Percentiles rank a stretch among this genome's conserved stretches.
phyloP scores from a whole-genome alignment of 805 yeast species.

The Kregervanrija pseudodelftensis region DNA sequence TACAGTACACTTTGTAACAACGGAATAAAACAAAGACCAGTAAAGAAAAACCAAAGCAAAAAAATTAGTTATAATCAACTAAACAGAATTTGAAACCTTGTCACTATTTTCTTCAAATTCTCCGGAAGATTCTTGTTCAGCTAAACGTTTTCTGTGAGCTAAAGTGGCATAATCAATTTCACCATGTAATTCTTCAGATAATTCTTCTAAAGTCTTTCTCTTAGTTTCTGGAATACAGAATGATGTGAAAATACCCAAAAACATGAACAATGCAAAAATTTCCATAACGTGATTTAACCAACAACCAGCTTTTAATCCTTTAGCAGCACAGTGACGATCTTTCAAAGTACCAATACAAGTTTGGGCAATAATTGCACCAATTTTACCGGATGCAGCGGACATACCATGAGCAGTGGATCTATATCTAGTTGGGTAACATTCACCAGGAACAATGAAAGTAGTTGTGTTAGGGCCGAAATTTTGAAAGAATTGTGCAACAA shows the following conservation, averaged over 20 bases:
- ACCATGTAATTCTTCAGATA: constrained; percentile 75
- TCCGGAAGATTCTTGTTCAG: too few relatives aligned
- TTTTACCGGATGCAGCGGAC: constrained; percentile 87
- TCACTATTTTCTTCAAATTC: too few relatives aligned
- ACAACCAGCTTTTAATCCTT: constrained; percentile 48
- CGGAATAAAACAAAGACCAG: too few relatives aligned
- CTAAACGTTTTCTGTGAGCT: too few relatives aligned
- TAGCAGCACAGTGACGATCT: constrained; percentile 66
- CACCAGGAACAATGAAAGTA: constrained; percentile 88
- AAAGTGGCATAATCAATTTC: constrained; percentile 43
- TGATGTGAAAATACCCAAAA: constrained; percentile 62
- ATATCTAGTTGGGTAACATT: constrained; percentile 87
- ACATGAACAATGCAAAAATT: constrained; percentile 88
- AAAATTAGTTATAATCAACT: too few relatives aligned
- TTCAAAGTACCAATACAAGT: constrained; percentile 79
- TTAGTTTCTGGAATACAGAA: constrained; percentile 82
- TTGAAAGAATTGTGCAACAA: constrained; percentile 79
- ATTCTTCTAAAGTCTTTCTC: constrained; percentile 83
- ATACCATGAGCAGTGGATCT: constrained; percentile 95
- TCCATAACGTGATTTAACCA: constrained; percentile 91
- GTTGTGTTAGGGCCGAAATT: constrained; percentile 93
- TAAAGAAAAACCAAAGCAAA: too few relatives aligned
- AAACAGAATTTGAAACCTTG: too few relatives aligned
- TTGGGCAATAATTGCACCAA: constrained; percentile 91
- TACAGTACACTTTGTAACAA: too few relatives aligned